phyloP scores from a whole-genome alignment of 1,284 basidiomycete genomes.

The Ganoderma sinense region DNA sequence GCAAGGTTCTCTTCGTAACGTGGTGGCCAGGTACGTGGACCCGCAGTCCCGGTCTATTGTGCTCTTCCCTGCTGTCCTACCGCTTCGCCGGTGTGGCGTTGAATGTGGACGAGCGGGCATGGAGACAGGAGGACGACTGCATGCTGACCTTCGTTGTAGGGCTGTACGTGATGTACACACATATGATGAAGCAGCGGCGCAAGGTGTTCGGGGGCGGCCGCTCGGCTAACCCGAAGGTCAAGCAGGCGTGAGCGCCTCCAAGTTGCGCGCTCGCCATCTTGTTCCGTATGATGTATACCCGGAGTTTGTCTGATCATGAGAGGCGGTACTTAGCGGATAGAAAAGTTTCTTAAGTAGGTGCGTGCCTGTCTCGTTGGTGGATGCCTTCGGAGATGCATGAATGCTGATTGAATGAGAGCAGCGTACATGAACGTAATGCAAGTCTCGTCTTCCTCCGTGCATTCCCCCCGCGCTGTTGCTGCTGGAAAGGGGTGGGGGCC shows the following conservation, averaged over 20 bases:
- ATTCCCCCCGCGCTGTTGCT: not conserved
- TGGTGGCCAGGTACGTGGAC: constrained; percentile 89
- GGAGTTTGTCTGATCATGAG: not conserved
- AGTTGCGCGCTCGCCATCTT: not conserved
- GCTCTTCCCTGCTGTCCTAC: not conserved
- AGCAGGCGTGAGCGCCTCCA: constrained; percentile 34
- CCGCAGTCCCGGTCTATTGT: constrained; percentile 20
- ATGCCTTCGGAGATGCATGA: not conserved
- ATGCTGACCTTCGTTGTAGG: constrained; percentile 50
- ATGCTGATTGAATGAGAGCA: not conserved
- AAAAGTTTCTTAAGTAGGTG: constrained; percentile 12
- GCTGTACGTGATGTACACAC: constrained; percentile 87
- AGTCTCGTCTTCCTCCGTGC: not conserved
- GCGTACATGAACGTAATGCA: constrained; percentile 4
- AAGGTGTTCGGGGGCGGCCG: constrained; percentile 69
- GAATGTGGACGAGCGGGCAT: too few relatives aligned
- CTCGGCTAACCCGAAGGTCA: constrained; percentile 39
- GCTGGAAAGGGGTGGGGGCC: not conserved
- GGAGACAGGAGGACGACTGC: not conserved
- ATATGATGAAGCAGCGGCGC: constrained; percentile 88
- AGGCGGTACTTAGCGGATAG: not conserved
- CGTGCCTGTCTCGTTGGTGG: not conserved
- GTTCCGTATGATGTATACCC: constrained; percentile 2
- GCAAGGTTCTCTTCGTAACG: constrained; percentile 73
- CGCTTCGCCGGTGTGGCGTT: too few relatives aligned